These are phyloP conservation scores for Datisca glomerata DNA, from an alignment of 306 rosid species.

Conservation along the genomic window DNA sequence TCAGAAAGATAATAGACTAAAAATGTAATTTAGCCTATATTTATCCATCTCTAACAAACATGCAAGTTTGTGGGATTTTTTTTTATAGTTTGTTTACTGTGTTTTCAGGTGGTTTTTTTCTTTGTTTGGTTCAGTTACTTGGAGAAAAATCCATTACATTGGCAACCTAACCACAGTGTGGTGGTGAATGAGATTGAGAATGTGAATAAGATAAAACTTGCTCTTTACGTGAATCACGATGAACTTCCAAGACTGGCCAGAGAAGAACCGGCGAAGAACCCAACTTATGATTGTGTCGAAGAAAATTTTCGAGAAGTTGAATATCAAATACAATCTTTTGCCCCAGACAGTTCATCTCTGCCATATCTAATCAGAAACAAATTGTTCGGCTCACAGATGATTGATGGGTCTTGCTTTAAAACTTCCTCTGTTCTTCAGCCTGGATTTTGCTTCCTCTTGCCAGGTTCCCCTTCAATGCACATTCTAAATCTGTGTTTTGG, in stretches of 20 bases:
- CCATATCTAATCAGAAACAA: slow-evolving; percentile 22
- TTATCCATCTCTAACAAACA: too few species aligned
- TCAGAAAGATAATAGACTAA: too few species aligned
- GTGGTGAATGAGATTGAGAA: slow-evolving; percentile 56
- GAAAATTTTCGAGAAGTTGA: slow-evolving; percentile 64
- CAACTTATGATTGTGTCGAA: slow-evolving; percentile 61
- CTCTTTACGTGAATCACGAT: slow-evolving; percentile 48
- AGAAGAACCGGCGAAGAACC: slow-evolving; percentile 54
- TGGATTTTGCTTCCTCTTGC: too few species aligned
- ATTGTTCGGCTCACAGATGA: slow-evolving; percentile 15
- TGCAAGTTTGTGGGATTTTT: too few species aligned
- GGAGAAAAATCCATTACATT: slow-evolving; percentile 46
- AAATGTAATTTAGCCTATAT: too few species aligned
- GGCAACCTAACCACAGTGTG: slow-evolving; percentile 54
- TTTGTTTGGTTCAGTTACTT: slow-evolving; percentile 39
- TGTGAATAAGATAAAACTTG: slow-evolving; percentile 61
- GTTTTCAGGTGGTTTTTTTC: slow-evolving; percentile 2
- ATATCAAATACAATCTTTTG: slow-evolving; percentile 62
- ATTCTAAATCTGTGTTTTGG: too few species aligned
- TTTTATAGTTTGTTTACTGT: background rate
- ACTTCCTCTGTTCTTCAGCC: too few species aligned
- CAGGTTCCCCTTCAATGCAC: too few species aligned
- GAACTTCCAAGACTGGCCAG: slow-evolving; percentile 65
- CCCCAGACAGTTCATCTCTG: slow-evolving; percentile 56
- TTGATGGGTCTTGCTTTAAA: too few species aligned